Percentiles rank a stretch among this genome's conserved stretches.
phyloP scores from a whole-genome alignment of 352 stramenopile genomes.

The Albugo candida region DNA sequence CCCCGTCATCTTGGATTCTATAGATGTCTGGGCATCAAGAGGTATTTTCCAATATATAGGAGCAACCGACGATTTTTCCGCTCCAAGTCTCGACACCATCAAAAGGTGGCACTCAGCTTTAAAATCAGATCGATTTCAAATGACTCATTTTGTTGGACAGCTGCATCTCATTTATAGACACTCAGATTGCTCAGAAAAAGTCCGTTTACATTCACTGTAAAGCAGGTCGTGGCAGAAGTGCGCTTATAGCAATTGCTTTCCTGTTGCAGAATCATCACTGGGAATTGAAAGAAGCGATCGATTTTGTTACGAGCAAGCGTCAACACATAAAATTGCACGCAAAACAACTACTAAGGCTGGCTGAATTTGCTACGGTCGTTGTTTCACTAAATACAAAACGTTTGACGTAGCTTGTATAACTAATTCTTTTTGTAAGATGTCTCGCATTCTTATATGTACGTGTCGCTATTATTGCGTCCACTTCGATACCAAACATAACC shows the following conservation, averaged over 20 bases:
- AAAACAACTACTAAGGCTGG: conserved; percentile 31
- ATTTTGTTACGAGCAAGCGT: conserved; percentile 27
- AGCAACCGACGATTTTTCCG: conserved; percentile 38
- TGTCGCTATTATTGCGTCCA: too few species aligned
- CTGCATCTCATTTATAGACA: conserved; percentile 40
- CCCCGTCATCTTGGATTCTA: not conserved
- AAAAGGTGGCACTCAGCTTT: conserved; percentile 8
- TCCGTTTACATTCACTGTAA: conserved; percentile 73
- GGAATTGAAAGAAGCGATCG: conserved; percentile 30
- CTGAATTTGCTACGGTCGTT: conserved; percentile 12
- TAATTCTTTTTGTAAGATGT: too few species aligned
- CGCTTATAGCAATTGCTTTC: conserved; percentile 51
- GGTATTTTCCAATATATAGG: conserved; percentile 40
- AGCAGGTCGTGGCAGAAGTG: conserved; percentile 49
- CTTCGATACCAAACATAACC: too few species aligned
- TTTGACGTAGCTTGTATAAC: too few species aligned
- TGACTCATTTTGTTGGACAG: conserved; percentile 4
- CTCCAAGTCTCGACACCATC: conserved; percentile 43
- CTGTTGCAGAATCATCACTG: conserved; percentile 36
- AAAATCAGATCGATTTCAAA: not conserved
- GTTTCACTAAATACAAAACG: conserved; percentile 3
- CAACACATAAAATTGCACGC: conserved; percentile 42
- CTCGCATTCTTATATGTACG: too few species aligned
- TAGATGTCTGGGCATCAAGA: conserved; percentile 30
- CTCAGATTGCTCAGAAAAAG: conserved; percentile 24